Evolutionary conservation across 208 protist genomes (phyloP).

Genomic region (Naegleria lovaniensis): DNA sequence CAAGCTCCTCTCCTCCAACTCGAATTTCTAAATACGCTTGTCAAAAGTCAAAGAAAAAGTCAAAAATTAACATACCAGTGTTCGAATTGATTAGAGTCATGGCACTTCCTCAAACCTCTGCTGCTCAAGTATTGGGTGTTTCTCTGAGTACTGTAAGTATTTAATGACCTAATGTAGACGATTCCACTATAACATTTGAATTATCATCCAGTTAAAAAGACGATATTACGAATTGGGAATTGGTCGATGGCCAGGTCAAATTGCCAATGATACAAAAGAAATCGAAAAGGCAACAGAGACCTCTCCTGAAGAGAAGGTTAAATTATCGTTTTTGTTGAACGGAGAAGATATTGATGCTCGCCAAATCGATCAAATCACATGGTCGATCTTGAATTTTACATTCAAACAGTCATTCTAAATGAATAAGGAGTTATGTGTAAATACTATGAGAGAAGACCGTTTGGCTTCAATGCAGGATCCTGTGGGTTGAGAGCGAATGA

Average conservation of each 20-base stretch:
- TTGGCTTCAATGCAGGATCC: too few relatives aligned
- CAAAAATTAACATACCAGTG: not conserved
- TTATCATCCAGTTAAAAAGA: not conserved
- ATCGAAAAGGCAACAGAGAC: not conserved
- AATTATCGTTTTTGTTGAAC: not conserved
- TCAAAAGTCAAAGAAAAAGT: not conserved
- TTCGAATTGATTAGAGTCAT: not conserved
- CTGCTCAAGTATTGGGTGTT: not conserved
- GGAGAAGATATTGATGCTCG: not conserved
- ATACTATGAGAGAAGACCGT: too few relatives aligned
- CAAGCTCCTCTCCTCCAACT: not conserved
- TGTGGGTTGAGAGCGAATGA: too few relatives aligned
- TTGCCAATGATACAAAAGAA: not conserved
- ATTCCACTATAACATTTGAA: too few relatives aligned
- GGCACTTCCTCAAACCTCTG: not conserved
- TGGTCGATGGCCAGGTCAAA: not conserved
- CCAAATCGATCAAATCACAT: not conserved
- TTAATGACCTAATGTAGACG: not conserved
- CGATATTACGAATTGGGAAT: slow-evolving; percentile 11
- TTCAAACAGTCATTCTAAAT: not conserved
- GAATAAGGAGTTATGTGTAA: too few relatives aligned
- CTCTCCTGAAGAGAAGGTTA: not conserved
- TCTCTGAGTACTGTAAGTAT: not conserved
- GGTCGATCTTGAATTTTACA: not conserved
- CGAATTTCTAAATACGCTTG: not conserved